phyloP scores from a whole-genome alignment of 768 basidiomycete genomes.

The Calocybe gangraenosa region DNA sequence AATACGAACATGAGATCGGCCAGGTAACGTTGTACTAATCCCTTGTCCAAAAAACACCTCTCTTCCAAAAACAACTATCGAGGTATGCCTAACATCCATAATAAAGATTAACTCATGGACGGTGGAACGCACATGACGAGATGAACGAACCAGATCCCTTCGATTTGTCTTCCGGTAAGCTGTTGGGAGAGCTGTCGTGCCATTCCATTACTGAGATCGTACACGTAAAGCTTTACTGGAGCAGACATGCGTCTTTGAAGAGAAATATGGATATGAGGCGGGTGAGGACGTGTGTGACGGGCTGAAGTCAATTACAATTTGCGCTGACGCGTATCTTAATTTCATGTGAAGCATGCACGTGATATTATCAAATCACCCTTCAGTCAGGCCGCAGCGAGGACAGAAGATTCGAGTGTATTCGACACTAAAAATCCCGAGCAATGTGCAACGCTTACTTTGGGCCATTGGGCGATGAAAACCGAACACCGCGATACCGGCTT shows the following conservation, averaged over 20 bases:
- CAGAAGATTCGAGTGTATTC: no score
- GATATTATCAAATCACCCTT: no score
- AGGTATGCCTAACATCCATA: constrained; percentile 73
- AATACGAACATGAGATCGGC: constrained; percentile 72
- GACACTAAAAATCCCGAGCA: no score
- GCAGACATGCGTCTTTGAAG: constrained; percentile 23
- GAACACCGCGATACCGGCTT: no score
- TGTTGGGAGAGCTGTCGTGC: constrained; percentile 75
- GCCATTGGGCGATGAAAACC: no score
- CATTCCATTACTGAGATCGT: constrained; percentile 87
- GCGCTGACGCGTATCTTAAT: no score
- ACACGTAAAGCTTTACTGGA: constrained; percentile 81
- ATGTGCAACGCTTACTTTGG: no score
- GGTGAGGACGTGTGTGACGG: no score
- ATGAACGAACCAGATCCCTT: constrained; percentile 78
- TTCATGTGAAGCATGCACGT: no score
- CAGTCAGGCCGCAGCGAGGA: no score
- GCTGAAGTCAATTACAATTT: no score
- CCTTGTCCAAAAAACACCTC: constrained; percentile 93
- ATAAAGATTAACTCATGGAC: constrained; percentile 3
- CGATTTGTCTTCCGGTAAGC: constrained; percentile 85
- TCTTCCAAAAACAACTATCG: constrained; percentile 80
- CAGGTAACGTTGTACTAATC: constrained; percentile 66
- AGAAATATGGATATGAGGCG: not conserved
- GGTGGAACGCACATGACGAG: not conserved